phyloP scores from a whole-genome alignment of 1,139 yeast species.

The Diutina rugosa region DNA sequence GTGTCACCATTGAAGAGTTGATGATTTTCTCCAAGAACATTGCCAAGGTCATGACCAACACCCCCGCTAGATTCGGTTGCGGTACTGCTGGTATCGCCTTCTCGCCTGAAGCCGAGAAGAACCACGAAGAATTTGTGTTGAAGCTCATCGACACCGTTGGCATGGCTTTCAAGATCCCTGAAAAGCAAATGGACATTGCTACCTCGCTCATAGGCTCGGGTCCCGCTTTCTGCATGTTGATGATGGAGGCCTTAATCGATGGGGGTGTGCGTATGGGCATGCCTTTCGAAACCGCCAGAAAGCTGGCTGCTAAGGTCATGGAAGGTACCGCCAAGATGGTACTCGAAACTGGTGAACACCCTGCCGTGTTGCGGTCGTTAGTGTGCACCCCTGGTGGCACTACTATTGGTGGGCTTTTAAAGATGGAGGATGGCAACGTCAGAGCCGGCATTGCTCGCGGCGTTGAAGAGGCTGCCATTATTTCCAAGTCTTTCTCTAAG shows the following conservation, averaged over 20 bases:
- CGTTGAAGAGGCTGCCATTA: slow-evolving; percentile 78
- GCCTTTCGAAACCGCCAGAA: slow-evolving; percentile 71
- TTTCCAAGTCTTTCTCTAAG: slow-evolving; percentile 71
- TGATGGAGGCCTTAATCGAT: slow-evolving; percentile 87
- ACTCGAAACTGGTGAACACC: slow-evolving; percentile 71
- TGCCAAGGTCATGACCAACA: slow-evolving; percentile 95
- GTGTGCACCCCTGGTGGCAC: slow-evolving; percentile 98
- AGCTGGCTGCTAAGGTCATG: slow-evolving; percentile 91
- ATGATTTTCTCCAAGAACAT: slow-evolving; percentile 39
- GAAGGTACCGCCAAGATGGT: slow-evolving; percentile 97
- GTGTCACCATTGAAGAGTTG: slow-evolving; percentile 73
- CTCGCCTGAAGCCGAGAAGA: slow-evolving; percentile 32
- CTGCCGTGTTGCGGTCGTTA: slow-evolving; percentile 78
- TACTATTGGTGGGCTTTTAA: slow-evolving; percentile 88
- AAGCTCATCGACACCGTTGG: slow-evolving; percentile 56
- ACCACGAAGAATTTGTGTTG: slow-evolving; percentile 41
- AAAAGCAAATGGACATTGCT: slow-evolving; percentile 92
- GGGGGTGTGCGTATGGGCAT: slow-evolving; percentile 95
- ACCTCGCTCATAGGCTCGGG: slow-evolving; percentile 95
- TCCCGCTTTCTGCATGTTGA: slow-evolving; percentile 83
- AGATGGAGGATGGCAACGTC: slow-evolving; percentile 84
- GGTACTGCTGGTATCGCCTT: slow-evolving; percentile 89
- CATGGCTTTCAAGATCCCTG: slow-evolving; percentile 60
- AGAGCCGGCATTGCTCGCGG: slow-evolving; percentile 82
- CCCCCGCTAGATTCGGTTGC: slow-evolving; percentile 85